Conservation (phyloP, 1,284 basidiomycete species). For the Coniferiporia sulphurascens region DNA sequence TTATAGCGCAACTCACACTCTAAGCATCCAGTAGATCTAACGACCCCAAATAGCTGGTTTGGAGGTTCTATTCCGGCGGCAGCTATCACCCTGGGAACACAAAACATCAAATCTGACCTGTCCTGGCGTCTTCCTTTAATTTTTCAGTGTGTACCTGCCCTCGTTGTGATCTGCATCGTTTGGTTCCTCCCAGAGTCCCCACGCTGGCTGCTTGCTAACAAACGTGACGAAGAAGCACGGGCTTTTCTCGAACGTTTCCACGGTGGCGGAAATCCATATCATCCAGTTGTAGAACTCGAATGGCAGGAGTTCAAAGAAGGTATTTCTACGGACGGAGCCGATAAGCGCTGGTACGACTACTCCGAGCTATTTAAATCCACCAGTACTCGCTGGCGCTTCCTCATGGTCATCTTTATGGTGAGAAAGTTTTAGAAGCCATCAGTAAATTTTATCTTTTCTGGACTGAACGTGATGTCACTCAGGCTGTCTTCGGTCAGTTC, state of each 20-base stretch:
- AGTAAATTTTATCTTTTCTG: neutral
- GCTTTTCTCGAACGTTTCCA: constrained; percentile 47
- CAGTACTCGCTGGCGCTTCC: constrained; percentile 44
- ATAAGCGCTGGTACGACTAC: constrained; percentile 61
- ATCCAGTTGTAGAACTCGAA: constrained; percentile 49
- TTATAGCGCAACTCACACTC: neutral
- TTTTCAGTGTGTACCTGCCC: constrained; percentile 48
- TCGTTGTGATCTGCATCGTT: constrained; percentile 43
- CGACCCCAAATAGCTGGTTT: constrained; percentile 20
- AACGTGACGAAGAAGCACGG: constrained; percentile 44
- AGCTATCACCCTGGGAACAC: constrained; percentile 43
- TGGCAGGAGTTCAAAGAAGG: constrained; percentile 52
- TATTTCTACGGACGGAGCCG: constrained; percentile 48
- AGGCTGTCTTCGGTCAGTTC: constrained; percentile 51
- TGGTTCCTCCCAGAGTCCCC: constrained; percentile 57
- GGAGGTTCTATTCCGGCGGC: constrained; percentile 44
- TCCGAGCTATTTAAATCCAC: constrained; percentile 41
- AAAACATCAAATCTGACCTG: constrained; percentile 43
- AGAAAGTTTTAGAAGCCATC: neutral
- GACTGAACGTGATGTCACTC: neutral
- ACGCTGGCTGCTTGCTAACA: constrained; percentile 55
- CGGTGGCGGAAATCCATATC: constrained; percentile 40
- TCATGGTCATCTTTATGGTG: constrained; percentile 44
- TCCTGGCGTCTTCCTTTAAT: constrained; percentile 53
- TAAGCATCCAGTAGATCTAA: neutral